These are phyloP conservation scores for Scedosporium apiospermum DNA, from an alignment of 2,329 filamentous ascomycete species.

Conservation along the genomic window DNA sequence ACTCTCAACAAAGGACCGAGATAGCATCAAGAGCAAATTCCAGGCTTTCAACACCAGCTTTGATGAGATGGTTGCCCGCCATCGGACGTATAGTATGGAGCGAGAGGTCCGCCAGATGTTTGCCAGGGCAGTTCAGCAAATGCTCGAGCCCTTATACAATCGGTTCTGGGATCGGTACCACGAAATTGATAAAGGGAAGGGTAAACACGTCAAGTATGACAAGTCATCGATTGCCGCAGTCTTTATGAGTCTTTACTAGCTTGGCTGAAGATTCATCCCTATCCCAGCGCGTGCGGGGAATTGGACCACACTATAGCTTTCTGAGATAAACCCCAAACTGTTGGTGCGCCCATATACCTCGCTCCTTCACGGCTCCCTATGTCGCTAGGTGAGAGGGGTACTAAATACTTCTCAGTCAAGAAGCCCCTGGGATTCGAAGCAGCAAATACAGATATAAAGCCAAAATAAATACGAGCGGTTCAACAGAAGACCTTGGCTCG, in stretches of 20 bases:
- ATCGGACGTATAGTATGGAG: slow-evolving; percentile 84
- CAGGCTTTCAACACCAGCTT: slow-evolving; percentile 82
- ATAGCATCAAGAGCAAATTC: slow-evolving; percentile 95
- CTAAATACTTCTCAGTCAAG: no score
- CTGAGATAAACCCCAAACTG: no score
- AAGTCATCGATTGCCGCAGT: slow-evolving; percentile 68
- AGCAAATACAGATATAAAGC: no score
- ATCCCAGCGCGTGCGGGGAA: not conserved
- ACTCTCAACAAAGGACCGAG: slow-evolving; percentile 82
- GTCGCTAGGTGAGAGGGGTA: no score
- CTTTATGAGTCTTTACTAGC: slow-evolving; percentile 36
- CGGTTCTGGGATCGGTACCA: slow-evolving; percentile 97
- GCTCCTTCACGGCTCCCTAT: no score
- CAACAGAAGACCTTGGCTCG: no score
- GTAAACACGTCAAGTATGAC: slow-evolving; percentile 97
- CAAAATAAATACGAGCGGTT: no score
- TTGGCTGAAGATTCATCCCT: no score
- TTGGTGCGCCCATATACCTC: no score
- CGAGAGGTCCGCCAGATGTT: slow-evolving; percentile 75
- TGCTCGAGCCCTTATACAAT: slow-evolving; percentile 89
- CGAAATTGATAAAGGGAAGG: slow-evolving; percentile 94
- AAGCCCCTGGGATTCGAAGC: no score
- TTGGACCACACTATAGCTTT: not conserved
- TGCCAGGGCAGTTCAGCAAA: slow-evolving; percentile 74
- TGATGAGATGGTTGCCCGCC: slow-evolving; percentile 74